Base-by-base conservation (phyloP, 2,329 filamentous ascomycete species). In the Plectosphaerella sp. region DNA sequence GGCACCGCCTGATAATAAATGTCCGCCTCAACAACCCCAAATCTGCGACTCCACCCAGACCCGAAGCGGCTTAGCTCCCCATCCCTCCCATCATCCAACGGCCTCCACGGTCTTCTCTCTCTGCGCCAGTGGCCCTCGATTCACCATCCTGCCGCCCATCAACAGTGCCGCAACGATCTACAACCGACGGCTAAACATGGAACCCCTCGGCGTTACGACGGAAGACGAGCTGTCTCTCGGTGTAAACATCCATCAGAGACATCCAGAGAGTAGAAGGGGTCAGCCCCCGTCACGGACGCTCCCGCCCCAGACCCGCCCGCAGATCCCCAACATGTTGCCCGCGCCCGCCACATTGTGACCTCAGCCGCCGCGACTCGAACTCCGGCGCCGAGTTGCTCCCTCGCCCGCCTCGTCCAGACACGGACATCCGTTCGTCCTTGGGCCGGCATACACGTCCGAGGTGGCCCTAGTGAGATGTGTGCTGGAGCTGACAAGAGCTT, bases 281-380 rank as follows among this genome's bases (percentile, higher is more conserved):
- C 28, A 33, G 28, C 28, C 28, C 25, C 41, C 18, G 41, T n/a
- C 41, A 9, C 41, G 41, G 18, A 43, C n/a, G 18, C 41, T 18
- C 41, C 41, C 41, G 41, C 41, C 16, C 41, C 41, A 22, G 47
- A 37, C 55, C 59, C 60, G 63, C 63, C 63, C 69, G 69, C 69
- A 71, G 62, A 69, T 72, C 70, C 70, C 70, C 70, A 72, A 72
- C 69, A 70, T 63, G 60, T 71, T 71, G 67, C 71, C 70, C 70
- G 68, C 39, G 36, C 46, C 22, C 22, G 22, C 22, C 22, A 22
- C 22, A 22, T 22, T 22, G 22, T 22, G 22, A 22, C 22, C 22
- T 33, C 39, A 11, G 39, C 39, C 39, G n/a, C 39, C n/a, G n/a
- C 10, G 20, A 15, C 6, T 22, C 22, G 22, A 22, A 5, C 3